Percentiles rank a stretch among this genome's conserved stretches.
phyloP scores from a whole-genome alignment of 371 early-diverging fungal species.

The Apophysomyces variabilis region DNA sequence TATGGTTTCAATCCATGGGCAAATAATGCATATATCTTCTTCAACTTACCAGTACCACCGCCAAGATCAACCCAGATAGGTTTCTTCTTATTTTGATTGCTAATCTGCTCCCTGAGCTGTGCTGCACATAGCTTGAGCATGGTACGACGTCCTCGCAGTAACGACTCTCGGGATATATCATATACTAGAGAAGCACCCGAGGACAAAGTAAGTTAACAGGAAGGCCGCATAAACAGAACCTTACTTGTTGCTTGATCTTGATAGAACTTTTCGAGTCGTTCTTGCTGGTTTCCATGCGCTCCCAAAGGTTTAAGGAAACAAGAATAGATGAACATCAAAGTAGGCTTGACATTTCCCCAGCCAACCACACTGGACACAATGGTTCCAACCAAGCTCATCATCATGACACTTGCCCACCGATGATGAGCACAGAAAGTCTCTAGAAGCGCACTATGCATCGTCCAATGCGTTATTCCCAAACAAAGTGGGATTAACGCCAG shows the following conservation, averaged over 20 bases:
- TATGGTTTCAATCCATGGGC: neutral
- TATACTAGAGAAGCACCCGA: slow-evolving; percentile 47
- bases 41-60: slow-evolving; percentile 76
- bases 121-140: slow-evolving; percentile 84
- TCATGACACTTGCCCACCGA: slow-evolving; percentile 25
- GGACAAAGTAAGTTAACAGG: neutral
- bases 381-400: slow-evolving; percentile 29
- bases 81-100: slow-evolving; percentile 24
- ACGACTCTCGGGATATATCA: slow-evolving; percentile 62
- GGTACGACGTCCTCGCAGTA: slow-evolving; percentile 78
- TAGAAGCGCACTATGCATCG: slow-evolving; percentile 21
- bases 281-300: slow-evolving; percentile 59
- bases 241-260: slow-evolving; percentile 75
- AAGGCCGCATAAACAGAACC: neutral
- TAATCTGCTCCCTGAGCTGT: slow-evolving; percentile 64
- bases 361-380: slow-evolving; percentile 23
- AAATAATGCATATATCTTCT: neutral
- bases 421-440: slow-evolving; percentile 33
- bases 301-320: slow-evolving; percentile 83
- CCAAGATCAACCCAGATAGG: slow-evolving; percentile 85
- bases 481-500: slow-evolving; percentile 29
- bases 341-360: slow-evolving; percentile 49
- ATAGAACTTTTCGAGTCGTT: slow-evolving; percentile 76
- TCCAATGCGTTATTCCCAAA: slow-evolving; percentile 25
- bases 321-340: slow-evolving; percentile 64